Evolutionary conservation across 164 flowering plant genomes (phyloP), one percentile per base, ranked within the genome.

Genomic region (Brasenia schreberi): DNA sequence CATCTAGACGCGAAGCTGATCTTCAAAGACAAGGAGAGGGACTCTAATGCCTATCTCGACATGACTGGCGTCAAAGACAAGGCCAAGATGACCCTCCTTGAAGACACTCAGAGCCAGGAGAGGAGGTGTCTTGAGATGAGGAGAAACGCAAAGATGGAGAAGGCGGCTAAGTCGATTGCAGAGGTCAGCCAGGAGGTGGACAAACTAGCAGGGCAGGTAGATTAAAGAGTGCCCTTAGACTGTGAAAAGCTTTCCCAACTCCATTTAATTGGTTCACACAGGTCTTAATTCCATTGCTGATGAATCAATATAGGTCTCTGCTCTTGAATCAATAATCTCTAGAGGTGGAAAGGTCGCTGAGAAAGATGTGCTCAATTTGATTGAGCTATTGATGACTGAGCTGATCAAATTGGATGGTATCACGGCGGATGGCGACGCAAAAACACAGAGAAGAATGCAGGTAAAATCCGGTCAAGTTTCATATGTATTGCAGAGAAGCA

Each of bases 391-490:
- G 80, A 94, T 94, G 99, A 85, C 79, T 66, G 89, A 94, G 62
- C 68, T 92, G 76, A 78, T 94, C 18, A 94, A 88, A 67, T 72
- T 94, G 75, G 99, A 94, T 69, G 85, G 84, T 0, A 81, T 94
- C 18, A 67, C 78, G 59, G 95, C 81, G 0, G 96, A 91, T 45
- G 96, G 96, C 18, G 97, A 89, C 72, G 90, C 77, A 9, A 88
- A 87, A 71, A 68, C 83, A 76, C 96, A 89, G 81, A 83, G 96
- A 73, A 89, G 83, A 85, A 79, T 89, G 86, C 99, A 91, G 94
- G 97, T 92, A 81, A 11, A 60, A 56, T 52, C 63, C 10, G 58
- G 49, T 33, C 39, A 33, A 33, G 39, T 33, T 33, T 33, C 39
- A 33, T 33, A 33, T 49, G 4, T 6, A 5, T 27, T 49, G 16